Evolutionary conservation across 208 protist genomes (phyloP), one percentile per base, ranked within the genome.

Genomic region (Vickermania ingenoplastis): DNA sequence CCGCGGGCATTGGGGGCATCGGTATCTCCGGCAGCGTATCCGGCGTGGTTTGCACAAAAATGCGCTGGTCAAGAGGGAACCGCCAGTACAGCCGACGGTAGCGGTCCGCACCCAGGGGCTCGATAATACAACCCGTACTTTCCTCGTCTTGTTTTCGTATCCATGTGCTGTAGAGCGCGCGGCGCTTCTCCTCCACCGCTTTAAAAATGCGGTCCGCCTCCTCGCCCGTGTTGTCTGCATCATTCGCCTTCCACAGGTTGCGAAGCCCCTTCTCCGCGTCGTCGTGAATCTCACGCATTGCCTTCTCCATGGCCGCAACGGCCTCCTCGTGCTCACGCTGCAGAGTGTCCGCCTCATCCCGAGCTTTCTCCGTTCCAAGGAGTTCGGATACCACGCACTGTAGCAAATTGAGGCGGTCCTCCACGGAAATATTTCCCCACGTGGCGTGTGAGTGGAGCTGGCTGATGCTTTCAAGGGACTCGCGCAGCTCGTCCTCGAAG

Each of bases 81-180:
- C 82, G 77, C 86, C 89, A 95, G 72, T 90, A 95, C 21, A 95
- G 59, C 17, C 89, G 83, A 2, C 73, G 67, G 61, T 88, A 93
- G 30, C 89, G 89, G 59, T 95, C 89, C 75, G 79, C 82, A 17
- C 89, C 89, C 23, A 95, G 64, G 1, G 89, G 86, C 27, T 70
- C 61, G 27, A 95, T 72, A 29, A 86, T 51, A 13, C 69, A 61
- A 5, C 83, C 88, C 41, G 76, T 54, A 49, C 86, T 78, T 2
- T 70, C 41, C 26, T 71, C 75, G 58, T 91, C 83, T 31, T 78
- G 61, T 21, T 64, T 61, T 26, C 70, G 50, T 24, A 76, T 63
- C 22, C 70, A 67, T 0, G 57, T 65, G 14, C 68, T 58, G 50
- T 72, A 82, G 45, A 59, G 50, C 36, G 76, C 68, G 0, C 60